Percentiles rank a stretch among this genome's conserved stretches.
Conservation (phyloP, 2,329 filamentous ascomycete genomes). For the Microdochium bolleyi region DNA sequence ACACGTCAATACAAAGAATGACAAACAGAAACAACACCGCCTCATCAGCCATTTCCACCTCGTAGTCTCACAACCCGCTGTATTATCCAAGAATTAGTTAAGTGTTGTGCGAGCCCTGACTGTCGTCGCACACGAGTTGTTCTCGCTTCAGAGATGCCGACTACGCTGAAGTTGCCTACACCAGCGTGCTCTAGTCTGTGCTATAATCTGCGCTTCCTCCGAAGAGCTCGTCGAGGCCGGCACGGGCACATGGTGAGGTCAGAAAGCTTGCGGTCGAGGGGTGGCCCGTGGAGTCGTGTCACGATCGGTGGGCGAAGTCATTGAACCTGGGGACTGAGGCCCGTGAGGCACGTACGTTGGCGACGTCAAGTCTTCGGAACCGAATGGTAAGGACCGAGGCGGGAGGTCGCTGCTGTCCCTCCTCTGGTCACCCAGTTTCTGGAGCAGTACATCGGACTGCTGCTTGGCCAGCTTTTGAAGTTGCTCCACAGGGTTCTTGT, state of each 20-base stretch:
- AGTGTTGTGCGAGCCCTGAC: too few species aligned
- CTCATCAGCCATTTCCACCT: too few species aligned
- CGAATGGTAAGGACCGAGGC: slow-evolving; percentile 40
- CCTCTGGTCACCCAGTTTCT: slow-evolving; percentile 35
- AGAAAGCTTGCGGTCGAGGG: background rate
- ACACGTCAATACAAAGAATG: too few species aligned
- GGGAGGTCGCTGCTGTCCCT: slow-evolving; percentile 35
- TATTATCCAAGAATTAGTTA: too few species aligned
- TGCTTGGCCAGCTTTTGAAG: slow-evolving; percentile 62
- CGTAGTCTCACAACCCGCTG: too few species aligned
- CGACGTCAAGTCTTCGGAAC: slow-evolving; percentile 38
- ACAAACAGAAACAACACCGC: too few species aligned
- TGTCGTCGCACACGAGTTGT: too few species aligned
- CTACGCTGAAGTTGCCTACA: background rate
- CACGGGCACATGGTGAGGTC: background rate
- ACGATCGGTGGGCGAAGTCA: background rate
- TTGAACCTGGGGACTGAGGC: slow-evolving; percentile 19
- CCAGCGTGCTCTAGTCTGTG: background rate
- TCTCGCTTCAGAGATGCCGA: background rate
- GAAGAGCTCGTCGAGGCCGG: too few species aligned
- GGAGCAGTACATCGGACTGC: slow-evolving; percentile 55
- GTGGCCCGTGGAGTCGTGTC: background rate
- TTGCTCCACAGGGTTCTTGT: slow-evolving; percentile 62
- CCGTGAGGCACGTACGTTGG: slow-evolving; percentile 35
- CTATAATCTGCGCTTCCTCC: too few species aligned